phyloP scores from a whole-genome alignment of 768 basidiomycete species.

The Lyophyllum atratum region DNA sequence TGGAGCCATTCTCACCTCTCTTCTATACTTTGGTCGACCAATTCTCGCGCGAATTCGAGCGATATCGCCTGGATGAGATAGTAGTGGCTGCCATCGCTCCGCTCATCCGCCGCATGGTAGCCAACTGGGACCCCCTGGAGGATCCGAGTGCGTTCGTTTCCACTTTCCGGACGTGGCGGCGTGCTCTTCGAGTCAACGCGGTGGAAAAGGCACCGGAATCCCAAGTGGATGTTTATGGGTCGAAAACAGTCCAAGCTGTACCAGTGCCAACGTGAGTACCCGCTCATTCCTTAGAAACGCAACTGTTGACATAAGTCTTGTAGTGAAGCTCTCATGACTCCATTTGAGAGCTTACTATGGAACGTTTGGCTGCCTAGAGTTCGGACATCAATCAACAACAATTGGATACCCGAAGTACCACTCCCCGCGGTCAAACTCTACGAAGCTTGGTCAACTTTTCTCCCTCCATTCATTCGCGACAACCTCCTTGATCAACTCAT shows the following conservation, averaged over 20 bases:
- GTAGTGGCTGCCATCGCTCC: constrained; percentile 92
- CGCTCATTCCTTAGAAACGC: neutral
- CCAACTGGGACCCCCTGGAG: constrained; percentile 82
- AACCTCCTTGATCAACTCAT: constrained; percentile 96
- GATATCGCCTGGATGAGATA: constrained; percentile 84
- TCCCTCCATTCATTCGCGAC: constrained; percentile 90
- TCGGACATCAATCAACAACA: constrained; percentile 92
- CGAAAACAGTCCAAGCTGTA: constrained; percentile 31
- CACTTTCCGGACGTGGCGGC: constrained; percentile 71
- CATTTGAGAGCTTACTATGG: constrained; percentile 95
- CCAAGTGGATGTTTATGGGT: constrained; percentile 62
- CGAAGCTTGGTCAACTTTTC: constrained; percentile 84
- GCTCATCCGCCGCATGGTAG: constrained; percentile 69
- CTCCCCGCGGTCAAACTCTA: constrained; percentile 79
- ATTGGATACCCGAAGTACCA: constrained; percentile 80
- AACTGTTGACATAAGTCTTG: constrained; percentile 5
- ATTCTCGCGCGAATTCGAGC: constrained; percentile 73
- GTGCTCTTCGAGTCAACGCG: constrained; percentile 60
- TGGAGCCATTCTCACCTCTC: constrained; percentile 71
- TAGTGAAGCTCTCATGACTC: constrained; percentile 80
- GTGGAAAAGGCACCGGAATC: constrained; percentile 43
- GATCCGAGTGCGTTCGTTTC: constrained; percentile 67
- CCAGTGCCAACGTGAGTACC: constrained; percentile 39
- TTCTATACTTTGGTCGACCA: constrained; percentile 74
- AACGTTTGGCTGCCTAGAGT: constrained; percentile 94